Conservation (phyloP, 768 basidiomycete species). For the Lepiota brunneoincarnata region DNA sequence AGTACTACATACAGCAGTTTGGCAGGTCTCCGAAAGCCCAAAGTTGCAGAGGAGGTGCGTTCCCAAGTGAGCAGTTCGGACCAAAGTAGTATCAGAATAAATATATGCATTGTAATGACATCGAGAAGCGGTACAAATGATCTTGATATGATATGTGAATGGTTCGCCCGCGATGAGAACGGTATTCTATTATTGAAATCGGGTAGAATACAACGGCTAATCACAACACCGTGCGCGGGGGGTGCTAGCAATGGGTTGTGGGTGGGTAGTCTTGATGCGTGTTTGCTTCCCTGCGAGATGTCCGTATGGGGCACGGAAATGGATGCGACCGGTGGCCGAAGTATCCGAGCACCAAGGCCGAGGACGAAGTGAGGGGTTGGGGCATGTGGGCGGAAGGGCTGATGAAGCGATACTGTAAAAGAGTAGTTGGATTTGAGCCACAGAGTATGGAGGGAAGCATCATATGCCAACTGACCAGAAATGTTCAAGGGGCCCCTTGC, state of each 20-base stretch:
- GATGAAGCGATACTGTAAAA: slow-evolving; percentile 1
- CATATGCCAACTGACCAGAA: neutral
- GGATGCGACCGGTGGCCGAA: neutral
- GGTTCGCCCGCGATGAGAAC: slow-evolving; percentile 12
- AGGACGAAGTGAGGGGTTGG: neutral
- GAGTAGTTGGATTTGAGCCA: neutral
- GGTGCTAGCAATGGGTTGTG: slow-evolving; percentile 1
- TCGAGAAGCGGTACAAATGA: slow-evolving; percentile 12
- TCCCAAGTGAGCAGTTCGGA: slow-evolving; percentile 10
- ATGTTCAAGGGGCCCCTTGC: slow-evolving; percentile 4
- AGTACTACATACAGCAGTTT: neutral
- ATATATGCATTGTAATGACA: slow-evolving; percentile 11
- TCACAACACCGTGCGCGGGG: neutral
- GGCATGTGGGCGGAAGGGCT: neutral
- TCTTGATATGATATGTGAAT: slow-evolving; percentile 12
- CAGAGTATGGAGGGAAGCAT: neutral
- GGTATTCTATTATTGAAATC: slow-evolving; percentile 11
- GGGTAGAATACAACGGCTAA: slow-evolving; percentile 5
- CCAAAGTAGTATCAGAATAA: slow-evolving; percentile 11
- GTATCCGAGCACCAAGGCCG: neutral
- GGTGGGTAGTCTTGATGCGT: neutral
- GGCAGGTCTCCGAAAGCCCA: neutral
- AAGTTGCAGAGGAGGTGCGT: neutral
- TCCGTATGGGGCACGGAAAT: neutral
- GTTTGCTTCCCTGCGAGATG: neutral